Conservation (phyloP, 2,329 filamentous ascomycete species). For the Leptosphaerulina australis region DNA sequence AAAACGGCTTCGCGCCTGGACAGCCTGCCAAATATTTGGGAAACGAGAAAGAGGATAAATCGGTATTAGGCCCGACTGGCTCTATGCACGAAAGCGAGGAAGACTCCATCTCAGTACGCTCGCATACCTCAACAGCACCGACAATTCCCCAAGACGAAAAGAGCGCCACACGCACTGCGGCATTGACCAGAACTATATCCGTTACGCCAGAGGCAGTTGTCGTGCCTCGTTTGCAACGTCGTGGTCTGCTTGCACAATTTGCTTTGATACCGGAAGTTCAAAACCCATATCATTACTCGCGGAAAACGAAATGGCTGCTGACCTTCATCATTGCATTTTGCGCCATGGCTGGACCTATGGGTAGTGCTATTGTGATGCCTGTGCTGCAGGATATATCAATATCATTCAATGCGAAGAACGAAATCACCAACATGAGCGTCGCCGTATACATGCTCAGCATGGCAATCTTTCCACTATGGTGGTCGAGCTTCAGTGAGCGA, state of each 20-base stretch:
- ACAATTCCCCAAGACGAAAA: constrained; percentile 27
- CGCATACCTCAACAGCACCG: constrained; percentile 28
- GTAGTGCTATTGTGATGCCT: constrained; percentile 80
- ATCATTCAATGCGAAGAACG: constrained; percentile 39
- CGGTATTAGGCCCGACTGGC: neutral
- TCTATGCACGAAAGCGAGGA: constrained; percentile 11
- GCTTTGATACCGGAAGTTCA: constrained; percentile 79
- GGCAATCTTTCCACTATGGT: constrained; percentile 51
- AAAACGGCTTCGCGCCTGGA: constrained; percentile 10
- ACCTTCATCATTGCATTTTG: constrained; percentile 78
- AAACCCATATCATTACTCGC: constrained; percentile 73
- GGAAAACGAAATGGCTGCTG: constrained; percentile 81
- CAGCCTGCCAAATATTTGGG: constrained; percentile 3
- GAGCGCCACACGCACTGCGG: constrained; percentile 20
- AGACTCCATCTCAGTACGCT: constrained; percentile 17
- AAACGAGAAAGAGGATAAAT: constrained; percentile 10
- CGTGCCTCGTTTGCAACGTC: constrained; percentile 62
- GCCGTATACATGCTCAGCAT: constrained; percentile 52
- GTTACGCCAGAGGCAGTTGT: constrained; percentile 50
- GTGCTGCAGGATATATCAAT: constrained; percentile 44
- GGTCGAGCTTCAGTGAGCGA: constrained; percentile 48
- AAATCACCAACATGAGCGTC: constrained; percentile 49
- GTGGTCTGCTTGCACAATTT: constrained; percentile 75
- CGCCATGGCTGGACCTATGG: constrained; percentile 78
- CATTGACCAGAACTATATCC: constrained; percentile 38